Evolutionary conservation across 2,329 filamentous ascomycete genomes (phyloP).

Genomic region (Cryphonectria carpinicola): DNA sequence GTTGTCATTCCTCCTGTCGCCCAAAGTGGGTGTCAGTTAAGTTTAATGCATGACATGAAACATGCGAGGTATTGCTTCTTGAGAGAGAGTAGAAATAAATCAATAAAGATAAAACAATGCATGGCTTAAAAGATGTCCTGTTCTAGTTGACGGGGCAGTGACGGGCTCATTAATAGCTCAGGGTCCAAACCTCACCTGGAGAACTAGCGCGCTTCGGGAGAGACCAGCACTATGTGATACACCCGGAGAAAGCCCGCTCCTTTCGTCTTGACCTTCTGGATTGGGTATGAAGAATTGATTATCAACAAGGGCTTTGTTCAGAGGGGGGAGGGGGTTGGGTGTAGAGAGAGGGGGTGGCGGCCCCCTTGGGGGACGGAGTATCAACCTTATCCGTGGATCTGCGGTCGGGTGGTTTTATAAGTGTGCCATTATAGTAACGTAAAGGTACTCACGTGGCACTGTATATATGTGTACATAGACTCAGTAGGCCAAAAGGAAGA

Average conservation of each 20-base stretch:
- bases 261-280: conserved; percentile 12
- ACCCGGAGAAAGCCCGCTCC: background rate
- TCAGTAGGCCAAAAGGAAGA: background rate
- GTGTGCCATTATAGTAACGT: background rate
- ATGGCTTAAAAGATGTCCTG: background rate
- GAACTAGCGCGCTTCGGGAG: conserved; percentile 3
- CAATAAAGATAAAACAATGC: too few relatives aligned
- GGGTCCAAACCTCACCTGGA: conserved; percentile 5
- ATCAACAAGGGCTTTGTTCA: background rate
- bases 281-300: background rate
- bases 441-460: background rate
- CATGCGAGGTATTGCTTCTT: too few relatives aligned
- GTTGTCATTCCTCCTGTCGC: too few relatives aligned
- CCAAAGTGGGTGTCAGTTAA: too few relatives aligned
- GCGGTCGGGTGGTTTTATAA: background rate
- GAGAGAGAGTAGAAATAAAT: too few relatives aligned
- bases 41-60: too few relatives aligned
- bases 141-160: background rate
- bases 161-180: background rate
- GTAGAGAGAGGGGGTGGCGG: background rate
- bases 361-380: background rate
- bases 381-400: background rate
- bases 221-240: background rate
- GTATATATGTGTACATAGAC: background rate
- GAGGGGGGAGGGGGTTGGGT: background rate